Evolutionary conservation across 75 land plant species (phyloP).

Genomic region (Cunninghamia lanceolata): DNA sequence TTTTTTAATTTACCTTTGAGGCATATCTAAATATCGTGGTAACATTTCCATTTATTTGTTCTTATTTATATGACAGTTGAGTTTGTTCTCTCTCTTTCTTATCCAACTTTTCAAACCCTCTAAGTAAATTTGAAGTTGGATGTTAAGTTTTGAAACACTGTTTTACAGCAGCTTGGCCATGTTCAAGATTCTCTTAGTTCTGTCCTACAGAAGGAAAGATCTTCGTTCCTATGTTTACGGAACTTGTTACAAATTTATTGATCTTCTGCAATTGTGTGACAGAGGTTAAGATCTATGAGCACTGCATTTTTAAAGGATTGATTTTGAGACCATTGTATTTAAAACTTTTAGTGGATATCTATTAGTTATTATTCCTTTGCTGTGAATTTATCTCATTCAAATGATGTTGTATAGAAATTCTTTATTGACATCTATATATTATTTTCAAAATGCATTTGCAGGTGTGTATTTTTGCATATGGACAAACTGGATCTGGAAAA

Average conservation of each 20-base stretch:
- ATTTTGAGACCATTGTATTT: not conserved
- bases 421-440: not conserved
- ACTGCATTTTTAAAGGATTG: not conserved
- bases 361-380: not conserved
- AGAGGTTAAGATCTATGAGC: not conserved
- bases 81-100: not conserved
- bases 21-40: not conserved
- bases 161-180: too few species aligned
- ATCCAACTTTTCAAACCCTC: not conserved
- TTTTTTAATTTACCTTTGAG: not conserved
- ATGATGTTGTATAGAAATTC: not conserved
- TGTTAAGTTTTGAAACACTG: not conserved
- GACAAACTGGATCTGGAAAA: slow-evolving; percentile 40
- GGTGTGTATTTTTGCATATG: slow-evolving; percentile 40
- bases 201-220: not conserved
- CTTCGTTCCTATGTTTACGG: not conserved
- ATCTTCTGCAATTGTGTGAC: not conserved
- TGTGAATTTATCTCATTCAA: not conserved
- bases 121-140: not conserved
- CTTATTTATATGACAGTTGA: not conserved
- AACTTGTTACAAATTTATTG: not conserved
- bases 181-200: not conserved
- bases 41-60: not conserved
- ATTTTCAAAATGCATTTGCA: slow-evolving; percentile 4
- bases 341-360: not conserved